Conservation (phyloP, 768 basidiomycete genomes). For the Termitomyces eurrhizus region DNA sequence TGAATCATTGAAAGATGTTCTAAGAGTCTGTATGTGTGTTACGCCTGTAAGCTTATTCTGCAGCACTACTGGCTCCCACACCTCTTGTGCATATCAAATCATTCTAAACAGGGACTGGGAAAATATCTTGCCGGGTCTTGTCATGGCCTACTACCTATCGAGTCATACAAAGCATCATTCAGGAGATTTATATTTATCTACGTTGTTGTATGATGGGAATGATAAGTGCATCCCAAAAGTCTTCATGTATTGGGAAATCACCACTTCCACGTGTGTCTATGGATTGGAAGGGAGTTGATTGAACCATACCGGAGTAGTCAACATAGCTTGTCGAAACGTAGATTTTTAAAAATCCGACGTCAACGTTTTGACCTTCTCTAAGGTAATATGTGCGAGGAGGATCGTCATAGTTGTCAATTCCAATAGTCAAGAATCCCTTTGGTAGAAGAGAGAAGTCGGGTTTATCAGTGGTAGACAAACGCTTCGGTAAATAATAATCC, state of each 20-base stretch:
- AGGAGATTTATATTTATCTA: not conserved
- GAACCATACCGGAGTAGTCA: slow-evolving; percentile 30
- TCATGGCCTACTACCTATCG: not conserved
- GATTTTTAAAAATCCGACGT: slow-evolving; percentile 41
- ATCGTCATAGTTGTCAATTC: slow-evolving; percentile 33
- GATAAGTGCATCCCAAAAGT: not conserved
- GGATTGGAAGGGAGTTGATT: slow-evolving; percentile 28
- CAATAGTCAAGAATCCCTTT: slow-evolving; percentile 24
- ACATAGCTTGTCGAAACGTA: slow-evolving; percentile 34
- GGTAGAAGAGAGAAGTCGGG: not conserved
- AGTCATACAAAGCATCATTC: not conserved
- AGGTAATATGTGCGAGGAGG: slow-evolving; percentile 30
- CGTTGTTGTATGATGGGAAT: not conserved
- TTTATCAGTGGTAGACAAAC: not conserved
- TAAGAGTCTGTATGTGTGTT: no score
- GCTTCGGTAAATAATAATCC: not conserved
- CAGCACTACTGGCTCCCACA: no score
- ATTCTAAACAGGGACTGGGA: no score
- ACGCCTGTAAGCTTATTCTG: no score
- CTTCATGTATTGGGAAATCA: not conserved
- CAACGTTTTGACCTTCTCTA: slow-evolving; percentile 24
- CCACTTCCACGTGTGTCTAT: not conserved
- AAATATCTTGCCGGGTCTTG: no score
- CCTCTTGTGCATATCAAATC: no score
- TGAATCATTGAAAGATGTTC: no score